Percentiles rank a stretch among this genome's conserved stretches.
phyloP scores from a whole-genome alignment of 2,329 filamentous ascomycete genomes.

The Amylocarpus encephaloides region DNA sequence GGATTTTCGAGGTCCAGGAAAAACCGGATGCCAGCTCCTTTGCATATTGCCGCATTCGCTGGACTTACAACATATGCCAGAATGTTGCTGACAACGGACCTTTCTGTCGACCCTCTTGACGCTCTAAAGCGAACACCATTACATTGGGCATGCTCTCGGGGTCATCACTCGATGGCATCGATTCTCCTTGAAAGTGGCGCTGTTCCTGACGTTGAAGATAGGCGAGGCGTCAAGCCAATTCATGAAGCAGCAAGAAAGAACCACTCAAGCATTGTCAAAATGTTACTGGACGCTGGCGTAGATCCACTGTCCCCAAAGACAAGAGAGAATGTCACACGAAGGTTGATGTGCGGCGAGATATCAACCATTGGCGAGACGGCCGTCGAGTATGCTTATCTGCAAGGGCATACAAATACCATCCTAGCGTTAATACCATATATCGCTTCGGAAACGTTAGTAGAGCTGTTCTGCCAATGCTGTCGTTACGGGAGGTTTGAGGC shows the following conservation, averaged over 20 bases:
- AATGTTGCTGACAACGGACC: constrained; percentile 9
- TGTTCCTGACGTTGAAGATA: constrained; percentile 18
- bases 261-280: constrained; percentile 25
- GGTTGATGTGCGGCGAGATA: constrained; percentile 5
- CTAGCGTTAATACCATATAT: no score
- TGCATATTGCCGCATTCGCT: constrained; percentile 9
- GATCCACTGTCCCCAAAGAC: constrained; percentile 30
- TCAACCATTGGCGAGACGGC: constrained; percentile 25
- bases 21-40: background rate
- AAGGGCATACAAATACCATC: constrained; percentile 9
- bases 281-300: constrained; percentile 34
- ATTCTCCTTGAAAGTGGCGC: constrained; percentile 11
- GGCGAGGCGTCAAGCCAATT: constrained; percentile 30
- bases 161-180: constrained; percentile 9
- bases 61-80: constrained; percentile 10
- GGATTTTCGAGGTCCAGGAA: background rate
- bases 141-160: constrained; percentile 22
- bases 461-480: no score
- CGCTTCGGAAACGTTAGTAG: no score
- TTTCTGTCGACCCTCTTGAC: constrained; percentile 10
- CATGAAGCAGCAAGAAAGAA: constrained; percentile 32
- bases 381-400: constrained; percentile 29
- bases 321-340: constrained; percentile 3
- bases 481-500: no score
- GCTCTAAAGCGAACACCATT: constrained; percentile 11